Base-by-base conservation (phyloP, 164 flowering plant species). In the Piper betle region DNA sequence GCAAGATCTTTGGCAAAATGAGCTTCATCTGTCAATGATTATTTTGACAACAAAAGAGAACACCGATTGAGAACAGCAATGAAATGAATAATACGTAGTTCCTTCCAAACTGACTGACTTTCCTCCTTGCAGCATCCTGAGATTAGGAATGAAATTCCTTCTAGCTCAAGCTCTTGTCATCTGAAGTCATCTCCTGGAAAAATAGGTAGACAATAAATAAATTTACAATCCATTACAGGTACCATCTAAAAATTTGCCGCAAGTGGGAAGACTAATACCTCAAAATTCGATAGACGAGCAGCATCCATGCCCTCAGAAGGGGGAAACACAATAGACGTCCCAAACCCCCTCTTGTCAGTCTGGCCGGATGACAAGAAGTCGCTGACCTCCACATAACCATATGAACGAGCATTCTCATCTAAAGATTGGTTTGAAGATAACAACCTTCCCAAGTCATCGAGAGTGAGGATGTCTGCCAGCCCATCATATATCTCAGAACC, bases 381-480 rank as follows among this genome's bases (percentile, higher is more conserved):
- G 20, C 38, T 25, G 38, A 55, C 15, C 38, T 20, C 38, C 58
- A 55, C 1, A 55, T 16, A 55, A 55, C 38, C 38, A 20, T 20
- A 33, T 4, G 11, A 13, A 20, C 33, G 39, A 17, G 11, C 39
- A 55, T 55, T 55, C 38, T 33, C 58, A 12, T 55, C 15, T 5
- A 33, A 55, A 25, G 50, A 43, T 10, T 15, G 8, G 50, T 43
- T 15, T 43, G 12, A 43, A 1, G 8, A 43, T 8, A 8, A 3
- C 50, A 6, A 43, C 12, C 50, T 43, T 8, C 10, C 12, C 12
- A 67, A 56, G 46, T 60, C 59, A n/a, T 50, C 46, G 19, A 16
- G 39, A 46, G 56, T 40, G 58, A 37, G 59, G 43, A 76, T 67
- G 67, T 74, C 79, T 39, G 37, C 75, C 67, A 77, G 68, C 39